Base-by-base conservation (phyloP, 2,329 filamentous ascomycete species). In the Talaromyces funiculosus region DNA sequence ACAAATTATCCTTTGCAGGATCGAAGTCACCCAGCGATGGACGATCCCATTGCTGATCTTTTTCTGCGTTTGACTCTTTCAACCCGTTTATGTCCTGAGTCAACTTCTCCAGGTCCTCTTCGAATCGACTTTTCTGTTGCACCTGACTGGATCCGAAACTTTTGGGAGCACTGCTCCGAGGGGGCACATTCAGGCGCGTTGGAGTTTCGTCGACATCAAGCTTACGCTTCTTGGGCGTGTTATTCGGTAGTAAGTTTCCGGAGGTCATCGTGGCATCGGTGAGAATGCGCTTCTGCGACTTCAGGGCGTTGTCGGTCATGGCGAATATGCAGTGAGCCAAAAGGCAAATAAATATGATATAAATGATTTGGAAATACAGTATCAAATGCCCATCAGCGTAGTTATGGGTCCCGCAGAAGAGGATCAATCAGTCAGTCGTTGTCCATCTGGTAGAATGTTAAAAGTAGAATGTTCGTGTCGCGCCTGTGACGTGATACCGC, bases 91-190 rank as follows among this genome's bases (percentile, higher is more conserved):
- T 92, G 71, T 97, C 92, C 75, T 97, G 93, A 63, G 91, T 94
- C 75, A 99, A 84, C 80, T 96, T 96, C 81, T 97, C 93, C 63
- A 99, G 82, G 2, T 96, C 90, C 61, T 89, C 88, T 76, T 97
- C 94, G 73, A 99, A 99, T 59, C 89, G 84, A 73, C 92, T 96
- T 78, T 96, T 97, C 16, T 85, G 84, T 74, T 92, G 90, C 9
- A 72, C 71, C 61, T 76, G 73, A 67, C 84, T 92, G 1, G 89
- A 93, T 64, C 84, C 82, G 26, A 70, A 69, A 2, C 71, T 66
- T 64, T 82, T 84, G 66, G 84, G 83, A 10, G 77, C 80, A n/a
- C 78, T 81, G 71, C 83, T 84, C 66, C 88, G 84, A 3, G 87
- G 87, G 59, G 68, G 65, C 1, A 85, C 83, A 59, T 82, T 84